Base-by-base conservation (phyloP, 345 rosid genomes). In the Alliaria petiolata region DNA sequence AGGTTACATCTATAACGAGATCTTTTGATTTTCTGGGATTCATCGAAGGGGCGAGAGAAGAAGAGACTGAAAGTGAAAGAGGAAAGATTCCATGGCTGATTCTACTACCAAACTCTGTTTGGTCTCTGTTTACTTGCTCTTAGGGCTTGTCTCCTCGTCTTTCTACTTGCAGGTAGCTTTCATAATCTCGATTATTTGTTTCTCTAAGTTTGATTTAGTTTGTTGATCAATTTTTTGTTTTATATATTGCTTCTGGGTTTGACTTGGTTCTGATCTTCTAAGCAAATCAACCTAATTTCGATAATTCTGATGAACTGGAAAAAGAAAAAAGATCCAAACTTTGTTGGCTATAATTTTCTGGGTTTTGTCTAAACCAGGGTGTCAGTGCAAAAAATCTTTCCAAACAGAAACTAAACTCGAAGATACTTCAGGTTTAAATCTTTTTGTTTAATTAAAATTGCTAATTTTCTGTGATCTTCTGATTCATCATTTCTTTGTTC, bases 401-500 rank as follows among this genome's bases (percentile, higher is more conserved):
- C 39, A 74, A 83, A 78, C 81, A 82, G 79, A 91, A 85, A 80
- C 91, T 89, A 22, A 64, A 76, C 72, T 91, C 95, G 6, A 76
- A 71, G 68, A 88, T 95, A 70, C 95, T 95, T 62, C 96, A 91
- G 96, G 99, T 52, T 4, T 57, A 55, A 33, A 35, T 47, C 15
- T 3, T 13, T 38, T 17, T 31, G 16, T 25, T 40, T 69, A 36
- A 50, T 57, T 12, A 0, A 25, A 25, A 57, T 31, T 0, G 4
- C n/a, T 43, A 13, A 43, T n/a, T 36, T 22, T 38, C 33, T 54
- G 6, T 69, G 38, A 61, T 65, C 11, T 36, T 67, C 10, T 69
- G 62, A 10, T 44, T 12, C 10, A 49, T 46, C 42, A n/a, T n/a
- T n/a, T n/a, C n/a, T 56, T 15, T 40, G 43, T 53, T 28, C 43